A percentile compares a stretch with the other conserved stretches of the same genome.
Evolutionary conservation across 306 rosid genomes (phyloP).

Genomic region (Inga oerstediana): DNA sequence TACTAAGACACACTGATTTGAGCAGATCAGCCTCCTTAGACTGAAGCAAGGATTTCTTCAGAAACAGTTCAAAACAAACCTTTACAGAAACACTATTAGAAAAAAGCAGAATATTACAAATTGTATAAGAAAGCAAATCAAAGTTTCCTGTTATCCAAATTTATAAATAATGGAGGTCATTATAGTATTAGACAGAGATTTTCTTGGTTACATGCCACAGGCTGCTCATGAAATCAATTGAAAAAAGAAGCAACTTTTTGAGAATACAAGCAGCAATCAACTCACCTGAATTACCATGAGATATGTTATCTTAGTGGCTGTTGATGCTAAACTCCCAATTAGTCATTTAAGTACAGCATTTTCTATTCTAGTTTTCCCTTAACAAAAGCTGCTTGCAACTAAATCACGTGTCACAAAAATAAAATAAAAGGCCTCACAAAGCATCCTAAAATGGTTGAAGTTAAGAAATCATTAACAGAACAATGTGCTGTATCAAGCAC

Average conservation of each 20-base stretch:
- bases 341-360: neutral
- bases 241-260: neutral
- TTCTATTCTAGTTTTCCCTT: neutral
- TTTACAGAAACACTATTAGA: neutral
- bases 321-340: neutral
- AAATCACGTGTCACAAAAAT: neutral
- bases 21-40: neutral
- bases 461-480: neutral
- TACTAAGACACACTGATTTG: neutral
- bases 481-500: neutral
- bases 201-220: neutral
- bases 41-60: neutral
- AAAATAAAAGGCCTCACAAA: neutral
- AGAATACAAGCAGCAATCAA: slow-evolving; percentile 10
- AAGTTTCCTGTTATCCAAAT: slow-evolving; percentile 8
- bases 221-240: neutral
- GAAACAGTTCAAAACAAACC: neutral
- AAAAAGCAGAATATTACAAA: neutral
- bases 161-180: neutral
- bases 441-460: neutral
- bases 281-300: neutral
- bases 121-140: slow-evolving; percentile 1
- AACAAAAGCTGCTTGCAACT: neutral
- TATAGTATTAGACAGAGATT: neutral
- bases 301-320: neutral